Conservation (phyloP, 179 eudicot genomes). For the Heliamphora pulchella region DNA sequence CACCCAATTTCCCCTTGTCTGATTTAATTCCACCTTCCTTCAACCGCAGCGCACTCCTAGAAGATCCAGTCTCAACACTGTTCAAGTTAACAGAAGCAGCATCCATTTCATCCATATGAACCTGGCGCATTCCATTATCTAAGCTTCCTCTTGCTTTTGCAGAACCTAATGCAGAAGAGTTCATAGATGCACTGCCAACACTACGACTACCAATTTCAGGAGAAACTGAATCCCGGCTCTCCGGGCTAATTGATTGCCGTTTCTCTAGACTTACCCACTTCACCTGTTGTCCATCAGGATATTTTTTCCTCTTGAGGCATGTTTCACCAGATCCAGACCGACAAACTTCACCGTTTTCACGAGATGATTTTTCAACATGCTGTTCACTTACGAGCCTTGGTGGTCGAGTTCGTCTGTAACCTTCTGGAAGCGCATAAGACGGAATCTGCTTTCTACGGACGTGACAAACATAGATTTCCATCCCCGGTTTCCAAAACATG, state of each 20-base stretch:
- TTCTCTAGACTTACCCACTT: constrained; percentile 26
- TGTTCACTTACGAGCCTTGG: constrained; percentile 32
- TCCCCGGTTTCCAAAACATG: constrained; percentile 73
- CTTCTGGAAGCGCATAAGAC: constrained; percentile 54
- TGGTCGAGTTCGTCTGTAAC: constrained; percentile 39
- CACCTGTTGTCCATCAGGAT: constrained; percentile 21
- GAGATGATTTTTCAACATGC: constrained; percentile 18
- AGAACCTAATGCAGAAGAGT: constrained; percentile 21
- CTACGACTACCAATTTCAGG: constrained; percentile 32
- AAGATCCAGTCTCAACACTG: background rate
- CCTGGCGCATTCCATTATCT: constrained; percentile 1
- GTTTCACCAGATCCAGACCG: constrained; percentile 29
- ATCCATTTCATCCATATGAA: background rate
- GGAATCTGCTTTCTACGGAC: constrained; percentile 67
- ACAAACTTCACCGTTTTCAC: constrained; percentile 22
- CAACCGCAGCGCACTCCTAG: background rate
- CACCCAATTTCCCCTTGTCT: background rate
- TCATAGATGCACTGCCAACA: constrained; percentile 21
- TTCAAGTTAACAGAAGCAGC: background rate
- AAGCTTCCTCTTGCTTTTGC: constrained; percentile 9
- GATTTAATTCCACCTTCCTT: constrained; percentile 20
- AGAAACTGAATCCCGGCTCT: constrained; percentile 32
- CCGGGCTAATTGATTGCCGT: constrained; percentile 29
- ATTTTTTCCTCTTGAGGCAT: constrained; percentile 35
- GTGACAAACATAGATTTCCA: constrained; percentile 71